Conservation (phyloP, 345 rosid genomes). For the Geranium brycei region DNA sequence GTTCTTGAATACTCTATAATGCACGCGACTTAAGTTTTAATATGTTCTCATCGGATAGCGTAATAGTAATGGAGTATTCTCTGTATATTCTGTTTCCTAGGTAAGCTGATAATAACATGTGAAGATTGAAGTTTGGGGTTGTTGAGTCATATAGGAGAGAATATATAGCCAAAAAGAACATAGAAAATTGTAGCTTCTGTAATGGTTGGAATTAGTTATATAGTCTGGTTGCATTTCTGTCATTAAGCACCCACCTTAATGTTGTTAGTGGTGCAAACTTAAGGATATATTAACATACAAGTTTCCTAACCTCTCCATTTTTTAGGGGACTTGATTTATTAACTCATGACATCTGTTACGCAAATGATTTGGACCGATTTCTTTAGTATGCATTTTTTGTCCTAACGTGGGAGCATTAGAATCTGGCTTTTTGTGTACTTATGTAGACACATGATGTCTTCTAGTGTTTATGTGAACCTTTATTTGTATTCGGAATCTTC, state of each 20-base stretch:
- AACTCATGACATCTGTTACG: not conserved
- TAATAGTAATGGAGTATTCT: no score
- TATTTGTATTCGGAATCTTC: constrained; percentile 24
- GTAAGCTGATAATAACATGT: no score
- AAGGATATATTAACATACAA: not conserved
- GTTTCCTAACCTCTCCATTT: not conserved
- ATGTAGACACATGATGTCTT: not conserved
- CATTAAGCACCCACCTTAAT: not conserved
- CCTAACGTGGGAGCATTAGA: constrained; percentile 13
- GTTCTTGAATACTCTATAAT: not conserved
- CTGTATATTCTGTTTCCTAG: not conserved
- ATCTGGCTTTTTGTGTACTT: constrained; percentile 10
- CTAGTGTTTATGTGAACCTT: constrained; percentile 23
- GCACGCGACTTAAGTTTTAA: not conserved
- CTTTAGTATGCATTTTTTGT: constrained; percentile 9
- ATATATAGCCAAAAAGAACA: no score
- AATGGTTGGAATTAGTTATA: not conserved
- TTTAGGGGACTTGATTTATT: not conserved
- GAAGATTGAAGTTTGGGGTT: no score
- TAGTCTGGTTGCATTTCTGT: not conserved
- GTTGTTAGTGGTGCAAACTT: not conserved
- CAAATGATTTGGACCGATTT: not conserved
- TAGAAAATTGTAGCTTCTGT: not conserved
- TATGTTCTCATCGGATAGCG: no score
- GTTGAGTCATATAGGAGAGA: no score